Evolutionary conservation across 2,329 filamentous ascomycete species (phyloP), one percentile per base, ranked within the genome.

Genomic region (Fusarium sp.): DNA sequence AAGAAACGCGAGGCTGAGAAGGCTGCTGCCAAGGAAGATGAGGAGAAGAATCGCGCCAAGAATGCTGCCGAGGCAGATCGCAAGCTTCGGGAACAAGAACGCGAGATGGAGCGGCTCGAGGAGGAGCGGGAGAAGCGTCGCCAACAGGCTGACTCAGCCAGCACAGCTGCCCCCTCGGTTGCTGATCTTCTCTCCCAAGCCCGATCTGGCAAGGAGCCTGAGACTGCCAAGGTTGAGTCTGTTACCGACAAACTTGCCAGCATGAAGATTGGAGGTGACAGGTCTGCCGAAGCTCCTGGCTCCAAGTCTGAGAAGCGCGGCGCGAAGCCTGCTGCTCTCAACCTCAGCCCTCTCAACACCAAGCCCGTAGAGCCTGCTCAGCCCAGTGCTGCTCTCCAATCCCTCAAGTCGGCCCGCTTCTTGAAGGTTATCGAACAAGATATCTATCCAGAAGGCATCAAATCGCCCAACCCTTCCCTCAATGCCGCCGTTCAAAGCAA

Each of bases 361-460:
- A 97, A 94, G 82, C 85, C 91, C 39, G 89, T 97, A 25, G 95
- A 99, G 83, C 92, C 95, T 55, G 90, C 93, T 55, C 94, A 98
- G 81, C 95, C 95, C 18, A 98, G 93, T 69, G 93, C 96, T 62
- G 95, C 94, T 66, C 91, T 99, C 78, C 94, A 97, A 80, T 92
- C 95, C 11, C 87, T 99, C 67, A 95, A 96, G 83, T 95, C 94
- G 19, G 93, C 96, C 58, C 92, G 94, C 52, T 95, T 97, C 84
- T 85, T 99, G 59, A 89, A 91, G 51, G 89, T 95, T 67, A 89
- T 94, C 70, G 90, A 89, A 76, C 89, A 92, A 75, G 86, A 93
- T 66, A 87, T 91, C 42, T 99, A 99, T 79, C 95, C 96, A 18
- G 83, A 88, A 6, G 92, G 93, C 57, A 91, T 98, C 78, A 88